phyloP scores from a whole-genome alignment of 2,329 filamentous ascomycete genomes.

The Pseudocercospora fuligena region DNA sequence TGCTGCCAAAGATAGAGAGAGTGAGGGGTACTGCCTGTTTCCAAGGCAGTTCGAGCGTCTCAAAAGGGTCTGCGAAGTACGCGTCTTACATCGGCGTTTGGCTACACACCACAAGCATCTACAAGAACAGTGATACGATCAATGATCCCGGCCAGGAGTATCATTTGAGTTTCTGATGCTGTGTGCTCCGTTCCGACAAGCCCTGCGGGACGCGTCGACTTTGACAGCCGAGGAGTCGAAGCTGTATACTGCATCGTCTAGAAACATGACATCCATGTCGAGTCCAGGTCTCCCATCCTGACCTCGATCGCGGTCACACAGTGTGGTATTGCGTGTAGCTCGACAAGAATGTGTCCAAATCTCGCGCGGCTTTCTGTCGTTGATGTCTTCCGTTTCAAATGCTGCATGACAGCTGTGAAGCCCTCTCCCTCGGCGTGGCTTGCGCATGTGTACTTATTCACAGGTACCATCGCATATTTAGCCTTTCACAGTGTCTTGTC shows the following conservation, averaged over 20 bases:
- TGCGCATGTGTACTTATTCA: slow-evolving; percentile 4
- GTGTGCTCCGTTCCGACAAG: background rate
- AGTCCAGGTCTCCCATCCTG: background rate
- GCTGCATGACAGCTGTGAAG: background rate
- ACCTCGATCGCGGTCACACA: background rate
- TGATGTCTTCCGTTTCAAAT: background rate
- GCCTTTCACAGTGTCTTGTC: background rate
- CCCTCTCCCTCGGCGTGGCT: background rate
- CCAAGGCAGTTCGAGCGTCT: background rate
- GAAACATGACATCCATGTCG: background rate
- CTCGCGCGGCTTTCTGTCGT: background rate
- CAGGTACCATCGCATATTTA: slow-evolving; percentile 2
- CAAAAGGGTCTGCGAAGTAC: background rate
- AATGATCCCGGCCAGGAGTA: background rate
- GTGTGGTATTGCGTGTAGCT: background rate
- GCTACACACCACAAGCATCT: background rate
- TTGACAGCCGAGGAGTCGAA: background rate
- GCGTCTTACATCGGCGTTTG: background rate
- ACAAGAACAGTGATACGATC: background rate
- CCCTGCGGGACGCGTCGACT: background rate
- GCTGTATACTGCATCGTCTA: background rate
- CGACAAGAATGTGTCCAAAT: background rate
- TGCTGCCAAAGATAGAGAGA: background rate
- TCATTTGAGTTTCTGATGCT: background rate
- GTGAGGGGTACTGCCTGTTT: background rate